Evolutionary conservation across 2,329 filamentous ascomycete species (phyloP).

Genomic region (Zymoseptoria ardabiliae): DNA sequence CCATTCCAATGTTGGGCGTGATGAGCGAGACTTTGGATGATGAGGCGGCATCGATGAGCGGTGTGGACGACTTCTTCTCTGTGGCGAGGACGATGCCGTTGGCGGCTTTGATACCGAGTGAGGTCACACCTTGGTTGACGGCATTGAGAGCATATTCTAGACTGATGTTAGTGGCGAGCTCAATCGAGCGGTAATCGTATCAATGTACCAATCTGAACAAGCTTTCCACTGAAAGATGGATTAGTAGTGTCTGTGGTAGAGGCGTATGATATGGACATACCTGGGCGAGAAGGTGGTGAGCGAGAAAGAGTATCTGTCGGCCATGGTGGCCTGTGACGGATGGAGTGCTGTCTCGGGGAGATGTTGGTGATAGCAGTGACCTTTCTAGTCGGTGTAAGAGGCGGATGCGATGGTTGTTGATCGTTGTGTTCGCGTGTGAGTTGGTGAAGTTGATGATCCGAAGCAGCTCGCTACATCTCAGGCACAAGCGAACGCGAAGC

Average conservation of each 20-base stretch:
- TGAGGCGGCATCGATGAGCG: constrained; percentile 89
- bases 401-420: background rate
- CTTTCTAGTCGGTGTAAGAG: background rate
- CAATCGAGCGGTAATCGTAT: background rate
- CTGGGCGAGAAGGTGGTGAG: constrained; percentile 99
- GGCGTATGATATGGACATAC: constrained; percentile 50
- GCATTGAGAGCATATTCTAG: constrained; percentile 98
- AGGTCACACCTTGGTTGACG: constrained; percentile 98
- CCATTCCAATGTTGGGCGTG: constrained; percentile 99
- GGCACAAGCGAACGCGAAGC: background rate
- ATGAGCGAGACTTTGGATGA: constrained; percentile 96
- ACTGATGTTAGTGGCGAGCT: background rate
- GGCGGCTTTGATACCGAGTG: constrained; percentile 97
- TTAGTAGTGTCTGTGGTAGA: constrained; percentile 36
- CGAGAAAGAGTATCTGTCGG: constrained; percentile 98
- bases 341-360: background rate
- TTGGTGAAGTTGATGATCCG: background rate
- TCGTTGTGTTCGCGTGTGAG: background rate
- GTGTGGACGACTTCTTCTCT: constrained; percentile 98
- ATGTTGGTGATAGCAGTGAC: background rate
- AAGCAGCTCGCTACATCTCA: background rate
- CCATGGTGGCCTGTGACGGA: constrained; percentile 54
- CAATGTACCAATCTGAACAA: constrained; percentile 85
- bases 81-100: constrained; percentile 98
- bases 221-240: constrained; percentile 71